Percentiles rank a stretch among this genome's conserved stretches.
Evolutionary conservation across 331 rosid genomes (phyloP).

Genomic region (Pyracantha coccinea): DNA sequence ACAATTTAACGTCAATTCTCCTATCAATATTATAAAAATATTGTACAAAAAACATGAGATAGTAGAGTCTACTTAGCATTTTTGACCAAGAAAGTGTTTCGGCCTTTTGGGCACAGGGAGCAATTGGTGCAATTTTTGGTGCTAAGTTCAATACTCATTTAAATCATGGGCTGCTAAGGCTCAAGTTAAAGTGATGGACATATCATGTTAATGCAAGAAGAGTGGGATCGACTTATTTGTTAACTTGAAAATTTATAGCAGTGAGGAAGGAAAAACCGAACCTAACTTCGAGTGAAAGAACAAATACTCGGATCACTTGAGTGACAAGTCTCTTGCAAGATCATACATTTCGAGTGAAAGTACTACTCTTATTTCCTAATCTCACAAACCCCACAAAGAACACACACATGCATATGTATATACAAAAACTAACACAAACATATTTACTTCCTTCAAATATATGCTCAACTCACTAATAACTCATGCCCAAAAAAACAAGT

Average conservation of each 20-base stretch:
- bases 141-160: not conserved
- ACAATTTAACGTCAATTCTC: no score
- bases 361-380: no score
- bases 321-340: no score
- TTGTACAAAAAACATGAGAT: no score
- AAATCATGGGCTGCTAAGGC: not conserved
- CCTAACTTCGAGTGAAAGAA: no score
- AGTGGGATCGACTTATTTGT: not conserved
- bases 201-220: not conserved
- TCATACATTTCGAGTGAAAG: no score
- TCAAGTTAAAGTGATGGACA: not conserved
- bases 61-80: no score
- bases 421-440: not conserved
- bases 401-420: no score
- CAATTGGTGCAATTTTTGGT: not conserved
- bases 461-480: not conserved
- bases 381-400: no score
- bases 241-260: not conserved
- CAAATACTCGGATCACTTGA: no score
- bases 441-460: conserved; percentile 19
- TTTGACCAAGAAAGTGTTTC: not conserved
- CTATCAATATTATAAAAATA: no score
- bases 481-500: not conserved
- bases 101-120: not conserved
- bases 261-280: no score